A percentile compares a stretch with the other conserved stretches of the same genome.
These are phyloP conservation scores for Roridomyces roridus DNA, from an alignment of 768 basidiomycete genomes.

Conservation along the genomic window DNA sequence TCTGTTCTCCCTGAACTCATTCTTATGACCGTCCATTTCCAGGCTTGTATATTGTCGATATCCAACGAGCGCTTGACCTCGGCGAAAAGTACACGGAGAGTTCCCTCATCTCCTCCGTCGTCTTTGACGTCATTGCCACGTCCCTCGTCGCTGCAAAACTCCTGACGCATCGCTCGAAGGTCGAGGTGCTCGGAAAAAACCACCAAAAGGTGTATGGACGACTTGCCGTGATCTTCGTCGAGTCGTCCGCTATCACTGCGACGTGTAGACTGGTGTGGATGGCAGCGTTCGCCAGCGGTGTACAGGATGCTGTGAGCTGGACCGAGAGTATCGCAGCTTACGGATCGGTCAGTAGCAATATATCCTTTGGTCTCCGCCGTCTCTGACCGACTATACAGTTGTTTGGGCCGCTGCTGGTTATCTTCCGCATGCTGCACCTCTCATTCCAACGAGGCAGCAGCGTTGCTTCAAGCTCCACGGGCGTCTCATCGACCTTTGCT, in stretches of 20 bases:
- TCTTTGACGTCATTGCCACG: slow-evolving; percentile 3
- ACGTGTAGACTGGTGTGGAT: slow-evolving; percentile 18
- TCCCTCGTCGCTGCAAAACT: slow-evolving; percentile 12
- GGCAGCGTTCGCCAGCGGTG: slow-evolving; percentile 13
- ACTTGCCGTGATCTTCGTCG: neutral
- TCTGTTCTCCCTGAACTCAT: neutral
- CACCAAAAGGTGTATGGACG: slow-evolving; percentile 6
- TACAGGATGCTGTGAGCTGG: slow-evolving; percentile 11
- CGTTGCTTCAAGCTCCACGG: neutral
- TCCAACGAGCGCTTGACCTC: slow-evolving; percentile 1
- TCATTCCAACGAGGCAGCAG: neutral
- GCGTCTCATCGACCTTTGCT: neutral
- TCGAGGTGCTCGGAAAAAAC: slow-evolving; percentile 9
- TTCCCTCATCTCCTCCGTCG: slow-evolving; percentile 6
- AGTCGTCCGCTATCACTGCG: slow-evolving; percentile 11
- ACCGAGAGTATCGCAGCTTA: slow-evolving; percentile 10
- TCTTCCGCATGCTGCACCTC: slow-evolving; percentile 21
- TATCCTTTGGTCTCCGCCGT: neutral
- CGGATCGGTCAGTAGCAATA: neutral
- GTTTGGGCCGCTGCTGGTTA: neutral
- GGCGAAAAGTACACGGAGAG: slow-evolving; percentile 1
- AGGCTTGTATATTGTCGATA: slow-evolving; percentile 4
- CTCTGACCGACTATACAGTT: neutral
- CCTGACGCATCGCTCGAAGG: slow-evolving; percentile 2
- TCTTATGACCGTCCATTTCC: neutral